phyloP scores from a whole-genome alignment of 495 filamentous ascomycete species.

The Pyronema omphalodes region DNA sequence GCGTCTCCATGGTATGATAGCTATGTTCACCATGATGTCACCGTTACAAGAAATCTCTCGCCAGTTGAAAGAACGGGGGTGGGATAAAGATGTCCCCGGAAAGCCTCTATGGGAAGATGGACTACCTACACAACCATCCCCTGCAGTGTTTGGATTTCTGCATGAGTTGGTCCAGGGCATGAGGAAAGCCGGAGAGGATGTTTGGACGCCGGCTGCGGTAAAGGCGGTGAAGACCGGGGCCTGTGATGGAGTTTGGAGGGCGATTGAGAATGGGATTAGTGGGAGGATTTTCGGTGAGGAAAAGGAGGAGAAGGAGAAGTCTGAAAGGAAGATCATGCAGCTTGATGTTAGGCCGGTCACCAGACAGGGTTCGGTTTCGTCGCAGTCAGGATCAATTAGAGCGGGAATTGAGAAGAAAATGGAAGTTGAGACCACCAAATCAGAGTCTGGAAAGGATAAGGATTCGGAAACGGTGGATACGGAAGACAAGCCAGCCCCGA shows the following conservation, averaged over 20 bases:
- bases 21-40: constrained; percentile 9
- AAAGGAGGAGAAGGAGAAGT: not conserved
- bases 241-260: constrained; percentile 28
- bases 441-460: not conserved
- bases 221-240: constrained; percentile 40
- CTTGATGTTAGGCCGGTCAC: too few relatives aligned
- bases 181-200: constrained; percentile 49
- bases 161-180: constrained; percentile 46
- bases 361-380: too few relatives aligned
- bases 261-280: constrained; percentile 13
- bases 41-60: constrained; percentile 19
- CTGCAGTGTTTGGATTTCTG: constrained; percentile 55
- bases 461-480: not conserved
- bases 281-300: not conserved
- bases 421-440: not conserved
- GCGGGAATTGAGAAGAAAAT: not conserved
- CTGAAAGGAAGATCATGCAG: too few relatives aligned
- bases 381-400: too few relatives aligned
- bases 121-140: constrained; percentile 66
- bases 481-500: not conserved
- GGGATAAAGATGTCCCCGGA: constrained; percentile 25
- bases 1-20: constrained; percentile 22
- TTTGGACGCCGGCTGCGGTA: constrained; percentile 66
- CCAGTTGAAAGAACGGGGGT: constrained; percentile 16
- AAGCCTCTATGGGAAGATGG: constrained; percentile 37